Evolutionary conservation across 73 alveolate species (phyloP).

Genomic region (Effrenium voratum): DNA sequence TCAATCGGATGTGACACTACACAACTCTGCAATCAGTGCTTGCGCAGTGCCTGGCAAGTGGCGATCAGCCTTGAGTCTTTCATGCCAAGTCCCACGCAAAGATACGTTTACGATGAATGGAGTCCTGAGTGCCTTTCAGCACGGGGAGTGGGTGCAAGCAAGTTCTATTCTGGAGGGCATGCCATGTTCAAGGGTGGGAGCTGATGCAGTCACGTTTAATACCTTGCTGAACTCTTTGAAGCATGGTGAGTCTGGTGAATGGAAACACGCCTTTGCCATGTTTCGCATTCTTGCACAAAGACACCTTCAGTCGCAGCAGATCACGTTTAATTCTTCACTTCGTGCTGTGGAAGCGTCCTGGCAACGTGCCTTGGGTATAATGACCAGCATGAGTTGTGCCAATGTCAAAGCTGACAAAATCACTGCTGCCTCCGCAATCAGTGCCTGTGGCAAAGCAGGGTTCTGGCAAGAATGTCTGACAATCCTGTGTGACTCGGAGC

Average conservation of each 20-base stretch:
- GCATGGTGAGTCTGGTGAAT: not conserved
- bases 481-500: slow-evolving; percentile 14
- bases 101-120: slow-evolving; percentile 33
- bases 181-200: not conserved
- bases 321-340: not conserved
- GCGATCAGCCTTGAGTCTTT: no score
- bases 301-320: not conserved
- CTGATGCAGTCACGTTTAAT: slow-evolving; percentile 15
- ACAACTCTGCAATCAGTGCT: slow-evolving; percentile 34
- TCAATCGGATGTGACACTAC: not conserved
- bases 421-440: slow-evolving; percentile 30
- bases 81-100: not conserved
- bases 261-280: slow-evolving; percentile 8
- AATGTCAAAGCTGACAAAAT: not conserved
- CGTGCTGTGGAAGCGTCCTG: slow-evolving; percentile 25
- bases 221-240: slow-evolving; percentile 16
- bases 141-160: not conserved
- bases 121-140: not conserved
- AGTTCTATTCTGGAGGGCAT: not conserved
- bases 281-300: not conserved
- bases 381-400: not conserved
- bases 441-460: slow-evolving; percentile 52
- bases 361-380: slow-evolving; percentile 19
- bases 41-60: not conserved
- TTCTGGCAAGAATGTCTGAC: slow-evolving; percentile 4